Percentiles rank a stretch among this genome's conserved stretches.
These are phyloP conservation scores for Podaxis carcinomalis DNA, from an alignment of 768 basidiomycete species.

Conservation along the genomic window DNA sequence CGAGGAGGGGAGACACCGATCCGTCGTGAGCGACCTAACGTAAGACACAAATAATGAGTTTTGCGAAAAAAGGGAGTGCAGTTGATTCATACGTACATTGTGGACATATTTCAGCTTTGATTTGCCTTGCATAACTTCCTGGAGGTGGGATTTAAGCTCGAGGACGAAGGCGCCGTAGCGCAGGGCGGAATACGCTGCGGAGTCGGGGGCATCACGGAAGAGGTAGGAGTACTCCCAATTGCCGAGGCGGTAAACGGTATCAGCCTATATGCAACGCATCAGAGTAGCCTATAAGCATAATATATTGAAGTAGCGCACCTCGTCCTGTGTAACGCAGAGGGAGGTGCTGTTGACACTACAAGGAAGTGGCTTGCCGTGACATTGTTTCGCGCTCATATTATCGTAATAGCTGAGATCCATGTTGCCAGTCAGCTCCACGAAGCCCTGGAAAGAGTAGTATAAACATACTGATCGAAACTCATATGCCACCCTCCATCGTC, in stretches of 20 bases:
- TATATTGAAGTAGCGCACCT: slow-evolving; percentile 20
- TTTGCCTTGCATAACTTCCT: slow-evolving; percentile 30
- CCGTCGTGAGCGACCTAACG: slow-evolving; percentile 42
- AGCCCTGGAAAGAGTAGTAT: background rate
- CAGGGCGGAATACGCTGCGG: slow-evolving; percentile 38
- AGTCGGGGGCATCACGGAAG: slow-evolving; percentile 40
- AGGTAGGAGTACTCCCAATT: slow-evolving; percentile 61
- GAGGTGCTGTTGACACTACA: slow-evolving; percentile 42
- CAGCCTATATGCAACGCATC: slow-evolving; percentile 26
- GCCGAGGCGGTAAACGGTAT: slow-evolving; percentile 50
- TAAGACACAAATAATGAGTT: background rate
- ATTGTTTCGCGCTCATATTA: slow-evolving; percentile 47
- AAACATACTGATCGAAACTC: slow-evolving; percentile 45
- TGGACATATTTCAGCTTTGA: slow-evolving; percentile 38
- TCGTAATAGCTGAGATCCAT: slow-evolving; percentile 40
- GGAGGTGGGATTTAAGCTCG: slow-evolving; percentile 38
- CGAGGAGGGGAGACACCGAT: slow-evolving; percentile 44
- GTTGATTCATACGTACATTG: slow-evolving; percentile 26
- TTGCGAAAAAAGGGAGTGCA: background rate
- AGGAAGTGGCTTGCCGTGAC: slow-evolving; percentile 41
- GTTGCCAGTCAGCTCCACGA: background rate
- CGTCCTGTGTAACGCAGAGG: slow-evolving; percentile 37
- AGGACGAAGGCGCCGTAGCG: slow-evolving; percentile 44
- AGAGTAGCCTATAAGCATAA: background rate
- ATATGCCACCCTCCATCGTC: slow-evolving; percentile 46